Base-by-base conservation (phyloP, 2,329 filamentous ascomycete species). In the Penicillium sp. region DNA sequence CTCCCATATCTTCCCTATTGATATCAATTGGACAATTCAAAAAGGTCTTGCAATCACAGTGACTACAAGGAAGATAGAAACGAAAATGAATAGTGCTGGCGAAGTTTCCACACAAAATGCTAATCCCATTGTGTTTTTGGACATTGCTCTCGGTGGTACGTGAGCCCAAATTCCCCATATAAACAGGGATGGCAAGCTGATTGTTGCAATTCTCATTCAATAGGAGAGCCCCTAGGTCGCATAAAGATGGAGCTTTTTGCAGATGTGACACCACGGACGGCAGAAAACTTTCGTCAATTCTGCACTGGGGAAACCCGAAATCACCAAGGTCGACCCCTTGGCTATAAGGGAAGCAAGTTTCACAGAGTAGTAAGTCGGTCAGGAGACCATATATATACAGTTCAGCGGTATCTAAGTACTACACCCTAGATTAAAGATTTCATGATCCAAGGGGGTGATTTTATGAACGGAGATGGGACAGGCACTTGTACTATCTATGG, bases 401-500 rank as follows among this genome's bases (percentile, higher is more conserved):
- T 47, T 29, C 30, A 41, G n/a, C 9, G 17, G 13, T 13, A n/a
- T n/a, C 38, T 55, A 49, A 60, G 46, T 26, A 35, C 47, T 19
- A 1, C 17, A 21, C 38, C 23, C 44, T 38, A 67, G 92, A 97
- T 97, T 76, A 91, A 91, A 79, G 91, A 91, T 72, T 97, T 98
- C 81, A 98, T 98, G 94, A 91, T 95, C 72, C 95, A 99, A 78
- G 94, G 94, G 50, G 95, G 95, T 58, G 95, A 99, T 78, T 98
- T 98, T 77, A 82, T 97, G 65, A 93, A 97, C 71, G 92, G 93
- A 56, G 91, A 98, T 77, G 95, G 95, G 56, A 96, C 92, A 0
- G 95, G 95, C 8, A 93, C 90, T 51, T 90, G 89, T 11, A 91
- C 87, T 69, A 97, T 98, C 76, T 98, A 96, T 81, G 92, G 93